These are phyloP conservation scores for Hypoxylon subgilvum DNA, from an alignment of 495 filamentous ascomycete species.

Conservation along the genomic window DNA sequence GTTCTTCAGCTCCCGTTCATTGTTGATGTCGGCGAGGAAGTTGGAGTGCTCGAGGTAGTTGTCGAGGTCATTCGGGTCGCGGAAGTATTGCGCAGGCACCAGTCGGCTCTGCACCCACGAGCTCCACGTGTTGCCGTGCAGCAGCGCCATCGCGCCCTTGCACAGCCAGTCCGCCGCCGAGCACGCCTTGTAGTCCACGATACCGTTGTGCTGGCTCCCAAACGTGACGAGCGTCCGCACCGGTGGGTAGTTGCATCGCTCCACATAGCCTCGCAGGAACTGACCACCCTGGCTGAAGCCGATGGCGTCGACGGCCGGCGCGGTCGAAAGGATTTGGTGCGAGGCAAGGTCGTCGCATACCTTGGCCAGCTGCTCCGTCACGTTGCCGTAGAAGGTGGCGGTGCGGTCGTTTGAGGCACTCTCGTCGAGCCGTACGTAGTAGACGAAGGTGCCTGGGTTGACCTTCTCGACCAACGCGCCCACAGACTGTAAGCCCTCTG, in stretches of 20 bases:
- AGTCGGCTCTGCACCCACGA: slow-evolving; percentile 74
- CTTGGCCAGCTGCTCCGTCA: slow-evolving; percentile 75
- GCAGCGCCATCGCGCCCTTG: slow-evolving; percentile 71
- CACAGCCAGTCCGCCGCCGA: slow-evolving; percentile 76
- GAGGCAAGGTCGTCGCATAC: slow-evolving; percentile 81
- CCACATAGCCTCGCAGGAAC: slow-evolving; percentile 90
- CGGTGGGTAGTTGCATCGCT: slow-evolving; percentile 84
- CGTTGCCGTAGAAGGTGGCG: slow-evolving; percentile 88
- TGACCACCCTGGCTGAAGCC: slow-evolving; percentile 97
- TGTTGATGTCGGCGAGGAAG: slow-evolving; percentile 98
- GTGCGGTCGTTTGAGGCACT: slow-evolving; percentile 70
- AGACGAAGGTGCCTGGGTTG: slow-evolving; percentile 83
- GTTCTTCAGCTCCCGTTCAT: slow-evolving; percentile 81
- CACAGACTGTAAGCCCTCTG: slow-evolving; percentile 72
- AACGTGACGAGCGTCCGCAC: slow-evolving; percentile 87
- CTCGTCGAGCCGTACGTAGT: slow-evolving; percentile 77
- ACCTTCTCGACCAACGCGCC: slow-evolving; percentile 69
- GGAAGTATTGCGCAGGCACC: slow-evolving; percentile 95
- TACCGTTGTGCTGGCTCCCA: slow-evolving; percentile 93
- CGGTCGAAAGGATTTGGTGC: slow-evolving; percentile 79
- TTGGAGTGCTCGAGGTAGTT: slow-evolving; percentile 82
- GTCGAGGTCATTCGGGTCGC: slow-evolving; percentile 72
- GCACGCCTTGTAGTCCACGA: slow-evolving; percentile 75
- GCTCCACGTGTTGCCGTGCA: slow-evolving; percentile 77
- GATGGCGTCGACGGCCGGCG: slow-evolving; percentile 83